Evolutionary conservation across 2,329 filamentous ascomycete genomes (phyloP).

Genomic region (Helotiales sp.): DNA sequence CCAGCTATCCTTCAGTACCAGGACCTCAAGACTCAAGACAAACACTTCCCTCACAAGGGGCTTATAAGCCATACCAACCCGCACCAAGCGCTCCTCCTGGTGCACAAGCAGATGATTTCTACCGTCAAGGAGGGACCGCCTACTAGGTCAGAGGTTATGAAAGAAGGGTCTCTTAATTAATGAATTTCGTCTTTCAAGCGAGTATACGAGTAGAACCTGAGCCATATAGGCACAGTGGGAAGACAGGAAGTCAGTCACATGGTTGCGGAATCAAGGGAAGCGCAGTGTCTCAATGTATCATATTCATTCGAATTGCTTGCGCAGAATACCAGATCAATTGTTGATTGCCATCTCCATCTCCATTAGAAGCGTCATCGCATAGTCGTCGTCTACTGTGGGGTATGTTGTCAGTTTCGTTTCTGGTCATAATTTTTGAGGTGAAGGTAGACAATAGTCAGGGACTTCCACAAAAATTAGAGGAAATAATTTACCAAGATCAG

Average conservation of each 20-base stretch:
- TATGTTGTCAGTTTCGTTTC: no score
- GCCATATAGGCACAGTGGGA: neutral
- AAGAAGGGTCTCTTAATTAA: neutral
- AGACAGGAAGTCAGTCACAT: neutral
- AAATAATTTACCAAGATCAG: neutral
- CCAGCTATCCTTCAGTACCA: slow-evolving; percentile 30
- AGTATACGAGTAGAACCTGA: neutral
- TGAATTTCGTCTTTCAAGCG: neutral
- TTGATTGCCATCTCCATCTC: neutral
- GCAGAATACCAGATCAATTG: neutral
- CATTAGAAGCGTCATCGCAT: neutral
- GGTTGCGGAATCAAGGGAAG: neutral
- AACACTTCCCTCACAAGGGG: slow-evolving; percentile 51
- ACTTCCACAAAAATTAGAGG: neutral
- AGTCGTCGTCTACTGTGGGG: neutral
- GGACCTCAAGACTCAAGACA: slow-evolving; percentile 52
- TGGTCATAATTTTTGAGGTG: no score
- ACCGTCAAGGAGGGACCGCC: slow-evolving; percentile 32
- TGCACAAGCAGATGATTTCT: slow-evolving; percentile 52
- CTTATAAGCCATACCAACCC: slow-evolving; percentile 59
- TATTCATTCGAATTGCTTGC: neutral
- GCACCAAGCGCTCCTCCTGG: slow-evolving; percentile 48
- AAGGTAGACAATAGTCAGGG: no score
- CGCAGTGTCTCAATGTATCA: neutral
- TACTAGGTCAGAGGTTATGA: slow-evolving; percentile 42